Evolutionary conservation across 345 rosid species (phyloP).

Genomic region (Citrus inodora): DNA sequence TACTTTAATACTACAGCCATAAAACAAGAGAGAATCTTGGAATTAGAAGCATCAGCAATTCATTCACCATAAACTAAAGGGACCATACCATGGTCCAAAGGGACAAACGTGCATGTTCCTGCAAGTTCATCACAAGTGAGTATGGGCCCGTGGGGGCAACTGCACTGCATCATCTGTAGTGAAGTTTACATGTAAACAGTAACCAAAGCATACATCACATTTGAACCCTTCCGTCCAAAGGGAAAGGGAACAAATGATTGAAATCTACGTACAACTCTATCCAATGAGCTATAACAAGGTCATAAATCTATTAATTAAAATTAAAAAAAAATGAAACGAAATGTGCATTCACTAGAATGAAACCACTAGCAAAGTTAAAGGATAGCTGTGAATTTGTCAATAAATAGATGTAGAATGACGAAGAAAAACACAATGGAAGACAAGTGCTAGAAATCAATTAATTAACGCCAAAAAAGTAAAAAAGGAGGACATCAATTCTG

Average conservation of each 20-base stretch:
- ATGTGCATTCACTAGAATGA: not conserved
- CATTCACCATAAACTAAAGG: not conserved
- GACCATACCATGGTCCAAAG: not conserved
- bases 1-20: not conserved
- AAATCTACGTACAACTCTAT: not conserved
- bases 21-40: not conserved
- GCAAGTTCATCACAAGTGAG: not conserved
- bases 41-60: not conserved
- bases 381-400: not conserved
- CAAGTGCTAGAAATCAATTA: not conserved
- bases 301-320: not conserved
- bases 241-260: not conserved
- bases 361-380: not conserved
- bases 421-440: not conserved
- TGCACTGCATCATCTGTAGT: not conserved
- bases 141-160: not conserved
- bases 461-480: not conserved
- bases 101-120: not conserved
- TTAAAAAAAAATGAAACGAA: not conserved
- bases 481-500: not conserved
- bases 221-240: not conserved
- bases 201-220: not conserved
- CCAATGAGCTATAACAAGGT: not conserved
- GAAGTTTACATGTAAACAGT: not conserved
- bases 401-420: not conserved